phyloP scores from a whole-genome alignment of 192 early-diverging fungal genomes.

The Podila horticola region DNA sequence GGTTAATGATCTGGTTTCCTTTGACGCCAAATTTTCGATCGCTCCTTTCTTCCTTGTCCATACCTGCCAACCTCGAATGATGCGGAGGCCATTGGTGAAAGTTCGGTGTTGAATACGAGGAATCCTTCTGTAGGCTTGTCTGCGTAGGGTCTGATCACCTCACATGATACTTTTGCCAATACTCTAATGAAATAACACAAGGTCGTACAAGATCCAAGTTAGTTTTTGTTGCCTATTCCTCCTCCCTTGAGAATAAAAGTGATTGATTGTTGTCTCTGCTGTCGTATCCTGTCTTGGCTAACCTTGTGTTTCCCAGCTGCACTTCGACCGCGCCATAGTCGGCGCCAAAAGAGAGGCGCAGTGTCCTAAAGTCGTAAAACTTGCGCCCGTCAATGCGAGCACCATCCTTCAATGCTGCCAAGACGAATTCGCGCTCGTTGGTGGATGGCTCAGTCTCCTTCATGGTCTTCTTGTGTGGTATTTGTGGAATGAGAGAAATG shows the following conservation, averaged over 20 bases:
- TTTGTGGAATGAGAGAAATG: background rate
- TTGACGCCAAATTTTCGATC: background rate
- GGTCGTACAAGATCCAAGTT: background rate
- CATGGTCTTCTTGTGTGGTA: constrained; percentile 12
- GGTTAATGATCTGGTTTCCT: background rate
- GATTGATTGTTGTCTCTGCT: background rate
- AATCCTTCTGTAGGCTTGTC: constrained; percentile 91
- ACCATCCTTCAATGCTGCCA: constrained; percentile 74
- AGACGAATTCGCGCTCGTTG: constrained; percentile 82
- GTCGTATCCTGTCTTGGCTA: constrained; percentile 1
- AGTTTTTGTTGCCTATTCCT: background rate
- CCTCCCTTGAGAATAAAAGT: constrained; percentile 2
- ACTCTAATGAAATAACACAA: constrained; percentile 53
- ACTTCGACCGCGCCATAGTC: constrained; percentile 81
- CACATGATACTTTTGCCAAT: constrained; percentile 73
- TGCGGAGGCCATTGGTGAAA: constrained; percentile 88
- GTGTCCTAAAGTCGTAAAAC: constrained; percentile 76
- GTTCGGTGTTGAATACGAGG: constrained; percentile 86
- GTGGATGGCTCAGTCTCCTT: constrained; percentile 69
- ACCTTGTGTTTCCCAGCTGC: constrained; percentile 85
- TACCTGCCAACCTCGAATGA: constrained; percentile 76
- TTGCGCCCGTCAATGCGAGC: constrained; percentile 83
- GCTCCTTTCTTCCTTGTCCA: background rate
- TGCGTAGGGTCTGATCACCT: constrained; percentile 72
- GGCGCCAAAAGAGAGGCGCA: constrained; percentile 74